Conservation (phyloP, 345 rosid genomes). For the Heritiera littoralis region DNA sequence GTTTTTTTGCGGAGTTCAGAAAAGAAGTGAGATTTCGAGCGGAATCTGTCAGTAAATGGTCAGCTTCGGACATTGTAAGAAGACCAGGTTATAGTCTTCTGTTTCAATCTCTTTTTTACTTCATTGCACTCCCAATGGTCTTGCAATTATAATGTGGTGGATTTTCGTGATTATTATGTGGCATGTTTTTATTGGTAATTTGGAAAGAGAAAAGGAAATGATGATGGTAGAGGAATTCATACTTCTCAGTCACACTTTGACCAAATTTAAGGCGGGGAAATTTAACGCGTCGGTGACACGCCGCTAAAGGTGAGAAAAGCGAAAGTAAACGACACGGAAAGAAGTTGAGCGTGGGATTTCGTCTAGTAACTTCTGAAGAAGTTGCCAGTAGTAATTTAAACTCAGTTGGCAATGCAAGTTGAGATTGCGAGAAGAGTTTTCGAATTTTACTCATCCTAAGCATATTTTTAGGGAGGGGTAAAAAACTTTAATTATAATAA, state of each 20-base stretch:
- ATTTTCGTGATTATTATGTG: slow-evolving; percentile 3
- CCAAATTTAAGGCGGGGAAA: slow-evolving; percentile 9
- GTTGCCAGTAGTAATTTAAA: too few relatives aligned
- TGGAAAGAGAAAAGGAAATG: too few relatives aligned
- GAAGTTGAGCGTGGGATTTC: neutral
- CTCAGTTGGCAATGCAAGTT: too few relatives aligned
- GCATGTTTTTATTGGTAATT: neutral
- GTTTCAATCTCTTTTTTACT: neutral
- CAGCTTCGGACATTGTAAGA: slow-evolving; percentile 19
- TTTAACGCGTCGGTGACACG: slow-evolving; percentile 21
- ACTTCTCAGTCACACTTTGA: slow-evolving; percentile 1
- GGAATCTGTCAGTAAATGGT: slow-evolving; percentile 30
- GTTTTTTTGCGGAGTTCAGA: neutral
- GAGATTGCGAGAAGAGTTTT: too few relatives aligned
- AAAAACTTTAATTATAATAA: too few relatives aligned
- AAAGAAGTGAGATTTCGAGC: slow-evolving; percentile 18
- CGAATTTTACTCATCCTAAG: too few relatives aligned
- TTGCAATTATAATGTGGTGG: neutral
- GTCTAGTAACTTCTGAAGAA: neutral
- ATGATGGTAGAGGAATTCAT: neutral
- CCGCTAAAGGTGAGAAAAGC: neutral
- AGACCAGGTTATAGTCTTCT: neutral
- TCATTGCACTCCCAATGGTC: neutral
- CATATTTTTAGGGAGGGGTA: too few relatives aligned
- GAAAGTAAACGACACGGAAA: neutral